These are phyloP conservation scores for Talaromyces adpressus DNA, from an alignment of 495 filamentous ascomycete species.

Conservation along the genomic window DNA sequence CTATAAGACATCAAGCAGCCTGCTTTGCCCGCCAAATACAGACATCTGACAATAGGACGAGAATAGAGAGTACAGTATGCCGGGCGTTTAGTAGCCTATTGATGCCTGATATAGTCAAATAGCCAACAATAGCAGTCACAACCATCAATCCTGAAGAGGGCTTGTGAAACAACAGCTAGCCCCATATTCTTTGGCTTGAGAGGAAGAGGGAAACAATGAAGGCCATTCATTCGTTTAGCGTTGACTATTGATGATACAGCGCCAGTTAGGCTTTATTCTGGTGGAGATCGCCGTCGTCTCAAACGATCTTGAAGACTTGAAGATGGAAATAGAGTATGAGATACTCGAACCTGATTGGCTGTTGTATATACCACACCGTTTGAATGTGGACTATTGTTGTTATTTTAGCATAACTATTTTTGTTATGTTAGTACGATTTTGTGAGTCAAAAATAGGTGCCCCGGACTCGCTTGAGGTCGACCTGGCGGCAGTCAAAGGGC, in stretches of 20 bases:
- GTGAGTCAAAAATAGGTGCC: slow-evolving; percentile 1
- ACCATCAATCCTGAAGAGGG: background rate
- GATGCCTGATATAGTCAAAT: background rate
- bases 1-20: background rate
- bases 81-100: background rate
- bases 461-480: background rate
- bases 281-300: background rate
- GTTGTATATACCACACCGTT: background rate
- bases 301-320: background rate
- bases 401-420: background rate
- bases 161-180: slow-evolving; percentile 9
- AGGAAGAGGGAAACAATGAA: background rate
- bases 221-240: slow-evolving; percentile 3
- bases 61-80: slow-evolving; percentile 1
- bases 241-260: background rate
- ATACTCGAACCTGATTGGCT: background rate
- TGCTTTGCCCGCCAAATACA: background rate
- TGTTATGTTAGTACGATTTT: background rate
- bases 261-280: background rate
- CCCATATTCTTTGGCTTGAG: background rate
- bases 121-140: background rate
- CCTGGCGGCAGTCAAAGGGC: background rate
- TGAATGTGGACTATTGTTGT: background rate
- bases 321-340: background rate
- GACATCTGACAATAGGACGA: background rate